Percentiles rank a stretch among this genome's conserved stretches.
Evolutionary conservation across 208 protist genomes (phyloP).

Genomic region (Trypanosoma brucei): DNA sequence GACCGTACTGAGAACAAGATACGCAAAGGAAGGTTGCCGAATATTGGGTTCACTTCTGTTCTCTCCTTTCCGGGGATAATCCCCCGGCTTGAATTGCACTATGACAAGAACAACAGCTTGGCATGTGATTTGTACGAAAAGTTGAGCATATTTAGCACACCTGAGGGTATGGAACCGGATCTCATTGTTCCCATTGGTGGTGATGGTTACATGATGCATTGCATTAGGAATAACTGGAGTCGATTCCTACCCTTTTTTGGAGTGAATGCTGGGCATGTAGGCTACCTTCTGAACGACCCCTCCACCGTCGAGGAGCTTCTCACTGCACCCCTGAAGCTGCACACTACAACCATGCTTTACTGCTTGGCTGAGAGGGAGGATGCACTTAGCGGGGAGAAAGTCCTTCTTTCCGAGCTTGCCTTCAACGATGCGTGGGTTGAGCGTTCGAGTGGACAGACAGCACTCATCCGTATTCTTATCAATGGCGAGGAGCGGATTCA

Average conservation of each 20-base stretch:
- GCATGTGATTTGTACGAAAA: constrained; percentile 80
- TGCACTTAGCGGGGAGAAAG: constrained; percentile 44
- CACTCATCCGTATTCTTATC: constrained; percentile 83
- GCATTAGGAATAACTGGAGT: constrained; percentile 85
- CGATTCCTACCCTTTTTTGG: constrained; percentile 91
- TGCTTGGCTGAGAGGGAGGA: constrained; percentile 78
- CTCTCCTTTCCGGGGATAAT: constrained; percentile 71
- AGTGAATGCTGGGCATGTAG: constrained; percentile 87
- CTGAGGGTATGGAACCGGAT: constrained; percentile 70
- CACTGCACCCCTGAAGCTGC: constrained; percentile 76
- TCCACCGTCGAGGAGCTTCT: constrained; percentile 81
- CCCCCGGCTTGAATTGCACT: constrained; percentile 80
- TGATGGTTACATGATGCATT: constrained; percentile 92
- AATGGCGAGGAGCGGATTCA: constrained; percentile 86
- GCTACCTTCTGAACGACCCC: constrained; percentile 82
- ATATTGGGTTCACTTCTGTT: constrained; percentile 22
- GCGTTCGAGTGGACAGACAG: constrained; percentile 85
- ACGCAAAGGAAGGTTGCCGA: constrained; percentile 10
- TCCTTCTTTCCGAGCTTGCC: constrained; percentile 74
- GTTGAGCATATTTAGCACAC: constrained; percentile 66
- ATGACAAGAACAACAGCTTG: constrained; percentile 79
- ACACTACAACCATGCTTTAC: constrained; percentile 86
- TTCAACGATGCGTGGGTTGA: constrained; percentile 92
- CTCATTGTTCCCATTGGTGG: constrained; percentile 89
- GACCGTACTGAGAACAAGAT: constrained; percentile 7